Percentiles rank a stretch among this genome's conserved stretches.
phyloP scores from a whole-genome alignment of 2,329 filamentous ascomycete species.

The Laburnicola sp. region DNA sequence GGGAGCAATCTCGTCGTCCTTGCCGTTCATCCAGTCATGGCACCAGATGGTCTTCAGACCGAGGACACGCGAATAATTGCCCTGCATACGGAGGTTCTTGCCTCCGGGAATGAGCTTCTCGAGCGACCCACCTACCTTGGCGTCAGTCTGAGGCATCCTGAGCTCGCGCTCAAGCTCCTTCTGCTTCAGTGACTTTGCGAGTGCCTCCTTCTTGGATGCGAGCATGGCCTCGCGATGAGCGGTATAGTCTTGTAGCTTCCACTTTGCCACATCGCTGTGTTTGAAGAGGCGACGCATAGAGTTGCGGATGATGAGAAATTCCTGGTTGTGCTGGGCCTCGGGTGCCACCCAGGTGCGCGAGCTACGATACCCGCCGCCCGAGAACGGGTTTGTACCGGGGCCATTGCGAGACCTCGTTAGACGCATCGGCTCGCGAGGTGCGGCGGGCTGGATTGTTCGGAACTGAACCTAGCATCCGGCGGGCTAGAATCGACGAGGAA shows the following conservation, averaged over 20 bases:
- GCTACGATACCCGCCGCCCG: conserved; percentile 17
- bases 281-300: conserved; percentile 42
- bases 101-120: conserved; percentile 10
- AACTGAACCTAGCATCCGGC: too few relatives aligned
- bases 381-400: background rate
- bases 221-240: conserved; percentile 35
- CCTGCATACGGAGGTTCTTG: conserved; percentile 23
- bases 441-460: background rate
- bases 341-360: conserved; percentile 32
- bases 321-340: conserved; percentile 28
- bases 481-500: background rate
- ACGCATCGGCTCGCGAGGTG: background rate
- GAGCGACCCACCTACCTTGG: background rate
- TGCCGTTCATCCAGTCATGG: conserved; percentile 34
- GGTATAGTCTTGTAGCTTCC: conserved; percentile 38
- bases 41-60: conserved; percentile 48
- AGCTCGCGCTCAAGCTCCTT: conserved; percentile 16
- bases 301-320: conserved; percentile 39
- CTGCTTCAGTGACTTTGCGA: conserved; percentile 18
- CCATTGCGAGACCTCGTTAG: conserved; percentile 5
- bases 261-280: conserved; percentile 37
- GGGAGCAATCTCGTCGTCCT: conserved; percentile 43
- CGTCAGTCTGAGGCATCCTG: background rate
- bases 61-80: conserved; percentile 40
- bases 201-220: conserved; percentile 18